phyloP scores from a whole-genome alignment of 805 yeast genomes.

The Candida wancherniae region DNA sequence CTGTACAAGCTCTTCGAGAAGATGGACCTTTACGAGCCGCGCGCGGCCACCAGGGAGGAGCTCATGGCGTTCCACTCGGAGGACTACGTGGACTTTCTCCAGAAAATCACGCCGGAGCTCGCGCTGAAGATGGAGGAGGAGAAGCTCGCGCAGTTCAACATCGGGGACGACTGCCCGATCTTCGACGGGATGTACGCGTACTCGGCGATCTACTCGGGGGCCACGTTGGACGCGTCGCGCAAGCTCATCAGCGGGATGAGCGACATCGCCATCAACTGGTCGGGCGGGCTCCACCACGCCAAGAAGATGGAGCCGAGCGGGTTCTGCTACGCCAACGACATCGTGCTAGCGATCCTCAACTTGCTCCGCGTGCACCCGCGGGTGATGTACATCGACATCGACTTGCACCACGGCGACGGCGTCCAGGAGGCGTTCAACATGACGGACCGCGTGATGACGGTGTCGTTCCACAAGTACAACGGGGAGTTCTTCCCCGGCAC shows the following conservation, averaged over 20 bases:
- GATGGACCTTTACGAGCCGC: slow-evolving; percentile 85
- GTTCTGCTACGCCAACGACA: slow-evolving; percentile 92
- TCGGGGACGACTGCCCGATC: slow-evolving; percentile 92
- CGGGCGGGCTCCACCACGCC: slow-evolving; percentile 96
- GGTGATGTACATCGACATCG: slow-evolving; percentile 89
- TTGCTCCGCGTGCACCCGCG: slow-evolving; percentile 85
- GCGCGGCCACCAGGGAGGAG: slow-evolving; percentile 79
- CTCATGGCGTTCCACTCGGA: slow-evolving; percentile 78
- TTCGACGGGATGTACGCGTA: slow-evolving; percentile 94
- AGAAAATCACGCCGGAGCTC: slow-evolving; percentile 72
- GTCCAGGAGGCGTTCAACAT: slow-evolving; percentile 96
- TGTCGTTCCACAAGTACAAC: slow-evolving; percentile 86
- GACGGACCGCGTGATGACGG: slow-evolving; percentile 94
- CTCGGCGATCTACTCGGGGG: slow-evolving; percentile 86
- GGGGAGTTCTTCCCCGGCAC: slow-evolving; percentile 98
- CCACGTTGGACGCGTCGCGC: slow-evolving; percentile 88
- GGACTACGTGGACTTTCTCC: slow-evolving; percentile 76
- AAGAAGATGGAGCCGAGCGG: slow-evolving; percentile 93
- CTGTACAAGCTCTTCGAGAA: slow-evolving; percentile 80
- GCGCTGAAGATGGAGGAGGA: slow-evolving; percentile 53
- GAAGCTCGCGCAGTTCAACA: slow-evolving; percentile 66
- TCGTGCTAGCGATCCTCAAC: slow-evolving; percentile 82
- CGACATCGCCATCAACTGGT: slow-evolving; percentile 93
- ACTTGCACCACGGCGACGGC: slow-evolving; percentile 96
- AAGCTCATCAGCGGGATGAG: slow-evolving; percentile 80